A percentile compares a stretch with the other conserved stretches of the same genome.
Conservation (phyloP, 1,139 yeast genomes). For the Lodderomyces beijingensis region DNA sequence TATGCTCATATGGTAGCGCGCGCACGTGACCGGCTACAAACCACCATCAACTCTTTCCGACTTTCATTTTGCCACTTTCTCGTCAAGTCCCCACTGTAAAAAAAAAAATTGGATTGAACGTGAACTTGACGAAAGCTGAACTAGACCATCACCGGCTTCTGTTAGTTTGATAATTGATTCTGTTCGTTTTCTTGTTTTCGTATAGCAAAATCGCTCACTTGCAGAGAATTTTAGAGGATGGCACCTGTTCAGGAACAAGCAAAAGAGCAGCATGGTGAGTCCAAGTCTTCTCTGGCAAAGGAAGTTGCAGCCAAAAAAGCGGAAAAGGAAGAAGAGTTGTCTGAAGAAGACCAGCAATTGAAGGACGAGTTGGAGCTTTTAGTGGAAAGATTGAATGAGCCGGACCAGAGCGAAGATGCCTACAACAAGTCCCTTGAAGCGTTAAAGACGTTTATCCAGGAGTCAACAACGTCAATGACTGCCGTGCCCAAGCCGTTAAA, state of each 20-base stretch:
- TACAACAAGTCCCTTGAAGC: constrained; percentile 59
- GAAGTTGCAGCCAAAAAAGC: constrained; percentile 13
- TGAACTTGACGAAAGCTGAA: too few species aligned
- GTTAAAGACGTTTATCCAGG: constrained; percentile 75
- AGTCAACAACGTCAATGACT: constrained; percentile 97
- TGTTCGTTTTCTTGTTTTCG: not conserved
- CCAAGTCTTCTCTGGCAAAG: constrained; percentile 10
- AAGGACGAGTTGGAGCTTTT: constrained; percentile 83
- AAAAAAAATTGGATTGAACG: too few species aligned
- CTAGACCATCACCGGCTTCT: too few species aligned
- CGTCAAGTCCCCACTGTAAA: too few species aligned
- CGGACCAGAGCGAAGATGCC: constrained; percentile 38
- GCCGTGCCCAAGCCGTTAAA: constrained; percentile 99
- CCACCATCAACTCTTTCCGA: too few species aligned
- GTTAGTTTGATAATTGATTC: too few species aligned
- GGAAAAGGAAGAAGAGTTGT: constrained; percentile 70
- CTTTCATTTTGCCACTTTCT: too few species aligned
- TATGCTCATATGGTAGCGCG: too few species aligned
- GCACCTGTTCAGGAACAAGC: constrained; percentile 21
- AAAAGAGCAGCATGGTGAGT: constrained; percentile 5
- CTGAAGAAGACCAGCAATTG: constrained; percentile 89
- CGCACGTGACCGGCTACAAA: too few species aligned
- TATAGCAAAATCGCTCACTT: too few species aligned
- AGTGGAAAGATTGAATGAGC: constrained; percentile 66
- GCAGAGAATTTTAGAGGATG: constrained; percentile 14